These are phyloP conservation scores for Periconia sp. DNA, from an alignment of 2,329 filamentous ascomycete genomes.

Conservation along the genomic window DNA sequence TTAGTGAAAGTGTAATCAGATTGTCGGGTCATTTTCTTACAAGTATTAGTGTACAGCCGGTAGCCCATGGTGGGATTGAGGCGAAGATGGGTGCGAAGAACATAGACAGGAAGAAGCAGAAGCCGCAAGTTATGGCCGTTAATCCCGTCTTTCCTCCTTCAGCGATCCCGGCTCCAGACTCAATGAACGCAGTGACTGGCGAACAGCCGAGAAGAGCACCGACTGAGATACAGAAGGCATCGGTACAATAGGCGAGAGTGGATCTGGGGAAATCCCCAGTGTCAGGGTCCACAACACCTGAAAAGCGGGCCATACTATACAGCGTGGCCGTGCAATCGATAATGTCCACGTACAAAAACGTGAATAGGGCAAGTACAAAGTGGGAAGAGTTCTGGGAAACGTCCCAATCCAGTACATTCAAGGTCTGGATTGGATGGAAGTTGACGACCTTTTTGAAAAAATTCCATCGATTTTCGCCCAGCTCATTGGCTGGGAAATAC, in stretches of 20 bases:
- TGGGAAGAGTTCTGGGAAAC: conserved; percentile 67
- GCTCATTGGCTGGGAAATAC: conserved; percentile 71
- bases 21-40: conserved; percentile 48
- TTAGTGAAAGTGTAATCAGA: conserved; percentile 14
- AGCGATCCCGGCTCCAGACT: conserved; percentile 84
- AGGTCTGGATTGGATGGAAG: conserved; percentile 74
- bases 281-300: conserved; percentile 74
- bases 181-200: conserved; percentile 83
- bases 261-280: conserved; percentile 88
- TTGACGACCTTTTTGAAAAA: conserved; percentile 85
- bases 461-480: conserved; percentile 71
- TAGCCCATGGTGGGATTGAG: conserved; percentile 86
- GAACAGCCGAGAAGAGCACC: conserved; percentile 76
- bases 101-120: conserved; percentile 84
- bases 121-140: conserved; percentile 73
- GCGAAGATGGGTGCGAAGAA: conserved; percentile 92
- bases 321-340: conserved; percentile 84
- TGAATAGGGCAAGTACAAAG: conserved; percentile 81
- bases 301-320: conserved; percentile 87
- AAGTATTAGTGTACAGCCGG: conserved; percentile 78
- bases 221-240: conserved; percentile 78
- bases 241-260: conserved; percentile 80
- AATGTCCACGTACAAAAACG: conserved; percentile 90
- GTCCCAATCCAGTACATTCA: conserved; percentile 75
- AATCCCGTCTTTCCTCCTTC: conserved; percentile 84